Conservation (phyloP, 345 rosid species). For the Populus davidiana region DNA sequence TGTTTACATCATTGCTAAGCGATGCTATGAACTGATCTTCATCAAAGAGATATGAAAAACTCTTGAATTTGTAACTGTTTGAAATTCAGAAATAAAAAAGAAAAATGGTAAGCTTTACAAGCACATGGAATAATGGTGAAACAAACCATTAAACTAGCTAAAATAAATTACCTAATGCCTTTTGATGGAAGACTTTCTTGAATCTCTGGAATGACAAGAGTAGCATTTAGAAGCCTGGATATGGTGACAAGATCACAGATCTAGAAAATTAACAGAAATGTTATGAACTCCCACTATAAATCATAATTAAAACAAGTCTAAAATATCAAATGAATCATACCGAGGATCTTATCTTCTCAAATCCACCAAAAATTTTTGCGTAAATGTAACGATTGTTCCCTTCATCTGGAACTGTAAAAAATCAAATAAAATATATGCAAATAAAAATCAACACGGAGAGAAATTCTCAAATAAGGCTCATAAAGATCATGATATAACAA, state of each 20-base stretch:
- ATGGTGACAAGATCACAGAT: conserved; percentile 99
- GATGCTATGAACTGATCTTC: conserved; percentile 90
- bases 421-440: conserved; percentile 3
- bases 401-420: conserved; percentile 53
- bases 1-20: conserved; percentile 72
- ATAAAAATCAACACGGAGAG: background rate
- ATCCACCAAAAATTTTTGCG: conserved; percentile 92
- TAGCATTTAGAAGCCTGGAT: conserved; percentile 99
- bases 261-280: conserved; percentile 70
- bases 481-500: background rate
- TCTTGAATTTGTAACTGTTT: conserved; percentile 78
- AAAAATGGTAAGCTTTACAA: conserved; percentile 4
- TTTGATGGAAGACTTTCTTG: conserved; percentile 86
- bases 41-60: conserved; percentile 90
- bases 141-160: conserved; percentile 15
- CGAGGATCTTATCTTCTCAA: conserved; percentile 82
- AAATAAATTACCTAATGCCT: conserved; percentile 67
- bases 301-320: background rate
- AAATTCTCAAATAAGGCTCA: background rate
- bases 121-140: conserved; percentile 4
- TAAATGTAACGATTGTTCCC: conserved; percentile 69
- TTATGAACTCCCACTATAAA: conserved; percentile 20
- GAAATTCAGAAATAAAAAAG: conserved; percentile 6
- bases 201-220: conserved; percentile 98
- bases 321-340: conserved; percentile 45